phyloP scores from a whole-genome alignment of 2,329 filamentous ascomycete genomes.

The Pseudomassariella vexata region DNA sequence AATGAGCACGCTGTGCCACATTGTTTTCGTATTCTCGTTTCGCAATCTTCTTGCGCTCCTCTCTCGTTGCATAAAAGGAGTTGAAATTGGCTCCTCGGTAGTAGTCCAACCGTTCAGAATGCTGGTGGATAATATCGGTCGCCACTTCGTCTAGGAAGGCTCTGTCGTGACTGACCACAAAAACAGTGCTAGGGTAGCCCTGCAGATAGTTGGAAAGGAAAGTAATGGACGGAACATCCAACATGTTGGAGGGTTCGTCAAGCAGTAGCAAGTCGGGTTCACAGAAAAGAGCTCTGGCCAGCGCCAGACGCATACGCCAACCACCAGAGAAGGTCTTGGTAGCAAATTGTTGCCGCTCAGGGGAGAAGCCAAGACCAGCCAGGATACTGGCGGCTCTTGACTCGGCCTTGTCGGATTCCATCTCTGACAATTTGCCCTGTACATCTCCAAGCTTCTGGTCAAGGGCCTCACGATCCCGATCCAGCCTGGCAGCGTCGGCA shows the following conservation, averaged over 20 bases:
- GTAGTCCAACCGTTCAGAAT: slow-evolving; percentile 95
- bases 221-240: slow-evolving; percentile 99
- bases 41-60: slow-evolving; percentile 93
- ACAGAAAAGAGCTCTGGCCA: slow-evolving; percentile 94
- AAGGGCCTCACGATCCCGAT: slow-evolving; percentile 81
- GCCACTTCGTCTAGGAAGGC: slow-evolving; percentile 98
- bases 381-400: slow-evolving; percentile 92
- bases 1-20: slow-evolving; percentile 85
- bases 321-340: slow-evolving; percentile 99
- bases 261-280: slow-evolving; percentile 93
- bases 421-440: slow-evolving; percentile 86
- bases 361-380: slow-evolving; percentile 92
- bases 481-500: slow-evolving; percentile 76
- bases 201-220: slow-evolving; percentile 97
- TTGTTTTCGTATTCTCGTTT: slow-evolving; percentile 98
- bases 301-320: slow-evolving; percentile 97
- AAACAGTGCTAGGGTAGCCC: slow-evolving; percentile 84
- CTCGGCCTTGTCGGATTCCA: slow-evolving; percentile 99
- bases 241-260: slow-evolving; percentile 99
- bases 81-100: slow-evolving; percentile 98
- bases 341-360: slow-evolving; percentile 84
- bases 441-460: slow-evolving; percentile 89
- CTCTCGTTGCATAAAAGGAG: slow-evolving; percentile 93
- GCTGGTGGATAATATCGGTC: slow-evolving; percentile 98
- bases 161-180: slow-evolving; percentile 98